Conservation (phyloP, 345 rosid species). For the Clarkia xantiana region DNA sequence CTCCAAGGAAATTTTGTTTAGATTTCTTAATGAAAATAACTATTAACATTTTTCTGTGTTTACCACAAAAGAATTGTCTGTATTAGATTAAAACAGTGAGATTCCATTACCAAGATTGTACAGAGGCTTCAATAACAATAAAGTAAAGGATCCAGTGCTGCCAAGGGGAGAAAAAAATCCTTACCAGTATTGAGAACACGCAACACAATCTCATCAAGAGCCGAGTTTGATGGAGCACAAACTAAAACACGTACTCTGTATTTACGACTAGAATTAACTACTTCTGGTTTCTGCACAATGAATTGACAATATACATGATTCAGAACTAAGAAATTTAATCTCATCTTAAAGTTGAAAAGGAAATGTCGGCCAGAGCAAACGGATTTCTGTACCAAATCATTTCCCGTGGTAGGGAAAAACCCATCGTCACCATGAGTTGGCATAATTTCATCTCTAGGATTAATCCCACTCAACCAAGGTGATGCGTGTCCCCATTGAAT, state of each 20-base stretch:
- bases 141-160: neutral
- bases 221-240: slow-evolving; percentile 98
- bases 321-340: neutral
- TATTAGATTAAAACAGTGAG: no score
- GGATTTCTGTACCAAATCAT: slow-evolving; percentile 53
- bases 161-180: slow-evolving; percentile 1
- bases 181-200: slow-evolving; percentile 73
- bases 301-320: slow-evolving; percentile 5
- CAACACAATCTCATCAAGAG: slow-evolving; percentile 88
- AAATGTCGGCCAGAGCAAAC: neutral
- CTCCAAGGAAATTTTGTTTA: no score
- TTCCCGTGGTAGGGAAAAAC: slow-evolving; percentile 76
- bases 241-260: slow-evolving; percentile 72
- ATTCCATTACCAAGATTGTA: no score
- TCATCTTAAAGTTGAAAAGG: no score
- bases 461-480: slow-evolving; percentile 59
- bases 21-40: no score
- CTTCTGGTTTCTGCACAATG: slow-evolving; percentile 69
- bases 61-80: no score
- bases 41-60: no score
- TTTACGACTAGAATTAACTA: slow-evolving; percentile 53
- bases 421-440: slow-evolving; percentile 88
- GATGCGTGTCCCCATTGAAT: slow-evolving; percentile 68
- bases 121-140: neutral
- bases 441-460: slow-evolving; percentile 78